Percentiles rank a stretch among this genome's conserved stretches.
Evolutionary conservation across 192 early-diverging fungal species (phyloP).

Genomic region (Rhizophagus sp.): DNA sequence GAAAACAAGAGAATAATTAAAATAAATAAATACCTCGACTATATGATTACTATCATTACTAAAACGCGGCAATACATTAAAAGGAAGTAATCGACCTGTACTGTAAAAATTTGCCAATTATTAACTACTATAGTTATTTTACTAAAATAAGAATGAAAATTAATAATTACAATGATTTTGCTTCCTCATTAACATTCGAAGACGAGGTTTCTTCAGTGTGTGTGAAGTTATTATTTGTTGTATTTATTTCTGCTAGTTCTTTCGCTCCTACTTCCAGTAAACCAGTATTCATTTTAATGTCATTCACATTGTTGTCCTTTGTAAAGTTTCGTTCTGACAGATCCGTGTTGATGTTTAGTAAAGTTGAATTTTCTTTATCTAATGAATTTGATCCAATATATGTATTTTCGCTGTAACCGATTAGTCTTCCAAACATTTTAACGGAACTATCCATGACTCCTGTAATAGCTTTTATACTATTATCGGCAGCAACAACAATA

Average conservation of each 20-base stretch:
- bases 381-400: neutral
- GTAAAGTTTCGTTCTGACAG: neutral
- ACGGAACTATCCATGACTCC: slow-evolving; percentile 17
- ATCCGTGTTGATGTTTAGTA: too few relatives aligned
- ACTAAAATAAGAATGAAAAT: neutral
- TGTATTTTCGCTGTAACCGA: slow-evolving; percentile 23
- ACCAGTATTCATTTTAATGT: neutral
- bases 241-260: slow-evolving; percentile 2
- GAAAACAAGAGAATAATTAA: neutral
- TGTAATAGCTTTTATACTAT: slow-evolving; percentile 19
- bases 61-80: slow-evolving; percentile 18
- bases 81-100: slow-evolving; percentile 18
- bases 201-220: neutral
- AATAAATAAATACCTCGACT: neutral
- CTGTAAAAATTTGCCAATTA: neutral
- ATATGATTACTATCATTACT: neutral
- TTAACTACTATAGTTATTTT: neutral
- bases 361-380: neutral
- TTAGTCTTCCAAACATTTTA: slow-evolving; percentile 22
- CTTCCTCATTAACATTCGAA: neutral
- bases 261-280: neutral
- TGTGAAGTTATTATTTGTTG: neutral
- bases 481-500: slow-evolving; percentile 17
- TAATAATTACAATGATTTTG: neutral
- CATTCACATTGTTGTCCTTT: neutral